Evolutionary conservation across 2,329 filamentous ascomycete species (phyloP), one percentile per base, ranked within the genome.

Genomic region (Neopestalotiopsis sp.): DNA sequence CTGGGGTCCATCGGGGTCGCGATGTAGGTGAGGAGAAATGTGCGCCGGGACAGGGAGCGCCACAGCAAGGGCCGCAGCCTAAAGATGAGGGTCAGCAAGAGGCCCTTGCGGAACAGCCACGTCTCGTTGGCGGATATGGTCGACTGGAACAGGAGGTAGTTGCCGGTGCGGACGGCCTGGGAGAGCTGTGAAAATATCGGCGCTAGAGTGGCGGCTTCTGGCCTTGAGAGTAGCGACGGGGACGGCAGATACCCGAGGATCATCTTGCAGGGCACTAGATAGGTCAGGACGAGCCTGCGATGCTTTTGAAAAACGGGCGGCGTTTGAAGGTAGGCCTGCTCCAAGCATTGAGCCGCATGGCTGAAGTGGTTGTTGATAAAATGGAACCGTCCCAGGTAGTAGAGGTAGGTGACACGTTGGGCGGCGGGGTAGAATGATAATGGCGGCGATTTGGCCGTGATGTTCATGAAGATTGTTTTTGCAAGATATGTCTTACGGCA

Each of bases 321-420:
- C 0, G 86, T 89, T 79, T 97, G 91, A 65, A 91, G 82, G 79
- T 97, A 98, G 2, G 95, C 94, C 32, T 91, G 86, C 75, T 97
- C 89, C 6, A 98, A 84, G 45, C 92, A 94, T 63, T 89, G 84
- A 66, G 91, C 89, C 0, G 95, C 94, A 32, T 92, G 90, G 71
- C 89, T 89, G 79, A 94, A 97, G 77, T 97, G 91, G 73, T 90
- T 92, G 78, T 94, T 95, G 71, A 93, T 90, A 78, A 97, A 94
- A 76, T 95, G 90, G 81, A 95, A 98, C 69, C 94, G 91, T 20
- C 95, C 95, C 5, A 98, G 90, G 78, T 97, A 97, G 82, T 97
- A 98, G 14, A 98, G 90, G 75, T 95, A 98, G 3, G 94, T 97
- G 65, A 97, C 94, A 63, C 94, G 90, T 78, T 98, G 93, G 5